Base-by-base conservation (phyloP, 176 grass and related monocot genomes). In the Avena sativa region DNA sequence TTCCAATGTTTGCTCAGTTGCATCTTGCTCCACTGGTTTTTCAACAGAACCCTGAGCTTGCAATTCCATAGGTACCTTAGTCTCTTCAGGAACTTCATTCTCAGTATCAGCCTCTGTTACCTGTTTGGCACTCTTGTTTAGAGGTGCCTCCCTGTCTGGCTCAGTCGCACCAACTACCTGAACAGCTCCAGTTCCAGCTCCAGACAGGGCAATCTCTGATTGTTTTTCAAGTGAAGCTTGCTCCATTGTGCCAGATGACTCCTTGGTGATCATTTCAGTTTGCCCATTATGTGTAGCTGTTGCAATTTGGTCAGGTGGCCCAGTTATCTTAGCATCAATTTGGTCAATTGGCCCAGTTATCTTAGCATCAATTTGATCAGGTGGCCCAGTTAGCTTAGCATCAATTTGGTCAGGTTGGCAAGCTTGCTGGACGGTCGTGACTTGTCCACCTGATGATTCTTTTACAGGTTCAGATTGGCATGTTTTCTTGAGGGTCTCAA, bases 381-480 rank as follows among this genome's bases (percentile, higher is more conserved):
- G 59, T 64, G 44, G 44, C 26, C 40, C 71, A 56, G 79, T 28
- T 91, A 84, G 44, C 28, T 88, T 74, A 62, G 85, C 14, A 78
- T 71, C 72, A 63, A 83, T 43, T 15, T 87, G 77, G 40, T 43
- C 74, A 77, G 50, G 50, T 26, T 87, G 43, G 14, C 51, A 64
- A 47, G 79, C 25, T 91, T 84, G 20, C 20, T 91, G 71, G 81
- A 80, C 4, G 17, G 12, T 66, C 74, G 56, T 46, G 40, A 60
- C 49, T 84, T 88, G 49, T 48, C 23, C 82, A 53, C 62, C 51
- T 6, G 53, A 87, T 84, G 74, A 23, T 69, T 77, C 64, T 40
- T 77, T 60, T 70, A 46, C 69, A 72, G 46, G 21, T 78, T 90
- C 81, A 63, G 65, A 53, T 77, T 82, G 81, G 69, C 55, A 87